Conservation (phyloP, 2,329 filamentous ascomycete species). For the Grosmannia clavigera region DNA sequence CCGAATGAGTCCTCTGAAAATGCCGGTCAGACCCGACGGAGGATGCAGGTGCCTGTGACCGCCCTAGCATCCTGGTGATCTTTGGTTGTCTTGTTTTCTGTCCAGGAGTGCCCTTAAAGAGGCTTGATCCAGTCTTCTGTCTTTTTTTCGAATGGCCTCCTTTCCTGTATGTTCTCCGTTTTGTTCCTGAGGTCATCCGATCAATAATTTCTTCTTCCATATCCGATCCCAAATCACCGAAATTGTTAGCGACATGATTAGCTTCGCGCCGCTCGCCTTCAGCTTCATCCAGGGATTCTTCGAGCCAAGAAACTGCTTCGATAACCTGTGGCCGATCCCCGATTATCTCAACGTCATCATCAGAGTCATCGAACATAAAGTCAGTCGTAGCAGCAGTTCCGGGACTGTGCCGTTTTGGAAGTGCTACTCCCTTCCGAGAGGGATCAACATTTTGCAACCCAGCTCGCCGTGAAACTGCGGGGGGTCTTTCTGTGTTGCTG, state of each 20-base stretch:
- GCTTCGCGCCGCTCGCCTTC: neutral
- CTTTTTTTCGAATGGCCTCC: slow-evolving; percentile 19
- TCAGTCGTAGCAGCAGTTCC: slow-evolving; percentile 15
- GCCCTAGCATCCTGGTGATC: slow-evolving; percentile 16
- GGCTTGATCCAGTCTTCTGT: slow-evolving; percentile 16
- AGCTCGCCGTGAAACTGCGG: slow-evolving; percentile 17
- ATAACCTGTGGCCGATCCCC: neutral
- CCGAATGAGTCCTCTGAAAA: neutral
- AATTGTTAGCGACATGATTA: slow-evolving; percentile 18
- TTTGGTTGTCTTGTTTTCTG: slow-evolving; percentile 19
- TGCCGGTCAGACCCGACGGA: slow-evolving; percentile 34
- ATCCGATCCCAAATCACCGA: slow-evolving; percentile 30
- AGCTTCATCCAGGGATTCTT: slow-evolving; percentile 4
- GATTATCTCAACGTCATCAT: slow-evolving; percentile 15
- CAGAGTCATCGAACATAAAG: slow-evolving; percentile 33
- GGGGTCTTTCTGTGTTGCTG: neutral
- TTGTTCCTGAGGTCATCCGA: slow-evolving; percentile 32
- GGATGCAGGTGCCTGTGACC: slow-evolving; percentile 38
- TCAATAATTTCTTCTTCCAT: slow-evolving; percentile 42
- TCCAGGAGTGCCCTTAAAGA: slow-evolving; percentile 17
- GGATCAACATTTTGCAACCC: slow-evolving; percentile 25
- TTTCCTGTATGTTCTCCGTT: slow-evolving; percentile 23
- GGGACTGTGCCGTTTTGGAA: slow-evolving; percentile 25
- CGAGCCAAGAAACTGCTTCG: neutral
- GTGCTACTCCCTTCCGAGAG: slow-evolving; percentile 35